Evolutionary conservation across 1,139 yeast species (phyloP), one percentile per base, ranked within the genome.

Genomic region (Blastobotrys malaysiensis): DNA sequence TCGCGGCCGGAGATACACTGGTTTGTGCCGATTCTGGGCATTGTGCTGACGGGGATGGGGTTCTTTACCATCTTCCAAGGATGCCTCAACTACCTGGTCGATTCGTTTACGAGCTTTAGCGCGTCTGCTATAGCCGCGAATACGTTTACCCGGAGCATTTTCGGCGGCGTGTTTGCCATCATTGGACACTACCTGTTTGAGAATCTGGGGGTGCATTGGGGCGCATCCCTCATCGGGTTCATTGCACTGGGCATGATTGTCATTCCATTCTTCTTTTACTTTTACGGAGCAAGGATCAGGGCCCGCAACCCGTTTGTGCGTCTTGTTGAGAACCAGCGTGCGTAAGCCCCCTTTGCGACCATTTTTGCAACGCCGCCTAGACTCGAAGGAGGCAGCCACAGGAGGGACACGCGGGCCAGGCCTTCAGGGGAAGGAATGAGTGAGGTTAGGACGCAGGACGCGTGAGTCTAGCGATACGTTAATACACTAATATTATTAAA

Each of bases 91-190:
- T 86, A 86, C 63, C 73, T 85, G 47, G 83, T 83, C 5, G 85
- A 83, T 66, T 80, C 86, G 0, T 86, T 83, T 65, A 73, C 80
- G 27, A 71, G 74, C 22, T 82, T 78, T 59, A 83, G 90, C 9
- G 96, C 96, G 0, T 82, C 90, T 9, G 95, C 90, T 0, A 76
- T 88, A 68, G 95, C 95, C 5, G 90, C 91, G 9, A 87, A 84
- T 66, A 82, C 88, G 36, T 78, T 88, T 58, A 72, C 84, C 54
- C 77, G 96, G 65, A 83, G 87, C 54, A 63, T 80, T 1, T 73
- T 85, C 73, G 89, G 90, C 4, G 86, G 88, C 6, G 81, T 86
- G 0, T 87, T 89, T 71, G 96, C 96, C 1, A 71, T 88, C 45
- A 88, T 88, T 68, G 82, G 86, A 1, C 73, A 80, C 21, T 80